Evolutionary conservation across 331 rosid species (phyloP).

Genomic region (Phaseolus coccineus): DNA sequence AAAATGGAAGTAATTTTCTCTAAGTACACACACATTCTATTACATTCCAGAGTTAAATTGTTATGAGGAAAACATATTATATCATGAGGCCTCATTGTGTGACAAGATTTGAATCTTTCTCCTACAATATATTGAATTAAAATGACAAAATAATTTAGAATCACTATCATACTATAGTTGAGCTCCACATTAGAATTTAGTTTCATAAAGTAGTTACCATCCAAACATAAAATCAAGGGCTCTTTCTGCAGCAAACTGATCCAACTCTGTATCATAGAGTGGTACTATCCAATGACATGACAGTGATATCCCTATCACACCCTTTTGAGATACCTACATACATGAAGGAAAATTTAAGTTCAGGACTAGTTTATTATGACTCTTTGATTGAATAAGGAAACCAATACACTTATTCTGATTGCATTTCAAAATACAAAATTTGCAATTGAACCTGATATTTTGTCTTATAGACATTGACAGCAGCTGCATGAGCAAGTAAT

Average conservation of each 20-base stretch:
- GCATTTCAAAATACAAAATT: neutral
- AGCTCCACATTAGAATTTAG: neutral
- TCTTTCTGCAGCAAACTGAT: slow-evolving; percentile 25
- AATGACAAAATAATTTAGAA: too few relatives aligned
- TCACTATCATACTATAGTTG: too few relatives aligned
- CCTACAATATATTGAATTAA: too few relatives aligned
- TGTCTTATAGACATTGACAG: slow-evolving; percentile 28
- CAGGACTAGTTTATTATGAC: too few relatives aligned
- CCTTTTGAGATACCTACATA: slow-evolving; percentile 33
- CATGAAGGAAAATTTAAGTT: neutral
- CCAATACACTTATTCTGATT: neutral
- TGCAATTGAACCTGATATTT: slow-evolving; percentile 31
- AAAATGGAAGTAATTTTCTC: too few relatives aligned
- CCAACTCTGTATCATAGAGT: slow-evolving; percentile 9
- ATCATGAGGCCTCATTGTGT: too few relatives aligned
- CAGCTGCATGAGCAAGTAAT: slow-evolving; percentile 4
- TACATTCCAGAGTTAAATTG: too few relatives aligned
- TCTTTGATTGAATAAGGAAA: too few relatives aligned
- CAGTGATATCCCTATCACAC: slow-evolving; percentile 29
- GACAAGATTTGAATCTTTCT: too few relatives aligned
- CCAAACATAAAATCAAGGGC: slow-evolving; percentile 47
- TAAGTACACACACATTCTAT: too few relatives aligned
- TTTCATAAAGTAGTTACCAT: slow-evolving; percentile 27
- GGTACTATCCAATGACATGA: slow-evolving; percentile 11
- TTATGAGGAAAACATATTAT: too few relatives aligned